Evolutionary conservation across 257 asterid genomes (phyloP), one percentile per base, ranked within the genome.

Genomic region (Nicotiana otophora): DNA sequence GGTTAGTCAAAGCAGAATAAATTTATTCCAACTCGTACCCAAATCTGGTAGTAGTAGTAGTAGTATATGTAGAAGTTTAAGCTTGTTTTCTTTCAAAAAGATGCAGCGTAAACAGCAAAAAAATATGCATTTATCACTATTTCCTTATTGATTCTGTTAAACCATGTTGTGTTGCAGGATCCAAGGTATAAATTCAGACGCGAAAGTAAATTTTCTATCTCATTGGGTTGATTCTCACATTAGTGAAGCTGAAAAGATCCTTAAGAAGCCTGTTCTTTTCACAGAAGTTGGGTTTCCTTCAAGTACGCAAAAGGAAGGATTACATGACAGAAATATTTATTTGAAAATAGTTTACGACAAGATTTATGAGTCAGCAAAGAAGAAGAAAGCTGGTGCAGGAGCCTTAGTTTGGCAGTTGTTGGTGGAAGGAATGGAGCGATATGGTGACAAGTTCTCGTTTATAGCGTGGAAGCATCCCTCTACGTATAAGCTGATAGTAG

Each of bases 221-320:
- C 85, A 62, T 55, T 86, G 89, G 87, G 80, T 80, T 16, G 87
- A 86, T 30, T 86, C 88, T 81, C 90, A 87, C 82, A 87, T 85
- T 78, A 77, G 7, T 10, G 88, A 87, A 69, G 80, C 84, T n/a
- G 85, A 84, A 33, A 83, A 62, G 20, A 75, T 83, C 1, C 81
- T 87, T 10, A 85, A 85, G 78, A 87, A 85, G 81, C 90, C 90
- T 0, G 86, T 87, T 82, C 87, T 87, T 2, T 87, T 87, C 62
- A 85, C 90, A 31, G 90, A 87, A 85, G 84, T 87, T 26, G 88
- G 90, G 42, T 74, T 83, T 12, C 86, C 84, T 33, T 79, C 68
- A 10, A 54, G 79, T 48, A 61, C 42, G 28, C 78, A 84, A 19
- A 77, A 68, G 23, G 61, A 67, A 9, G 86, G 77, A 65, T 64